These are phyloP conservation scores for Blepharisma japonicum DNA, from an alignment of 73 alveolate species.

Conservation along the genomic window DNA sequence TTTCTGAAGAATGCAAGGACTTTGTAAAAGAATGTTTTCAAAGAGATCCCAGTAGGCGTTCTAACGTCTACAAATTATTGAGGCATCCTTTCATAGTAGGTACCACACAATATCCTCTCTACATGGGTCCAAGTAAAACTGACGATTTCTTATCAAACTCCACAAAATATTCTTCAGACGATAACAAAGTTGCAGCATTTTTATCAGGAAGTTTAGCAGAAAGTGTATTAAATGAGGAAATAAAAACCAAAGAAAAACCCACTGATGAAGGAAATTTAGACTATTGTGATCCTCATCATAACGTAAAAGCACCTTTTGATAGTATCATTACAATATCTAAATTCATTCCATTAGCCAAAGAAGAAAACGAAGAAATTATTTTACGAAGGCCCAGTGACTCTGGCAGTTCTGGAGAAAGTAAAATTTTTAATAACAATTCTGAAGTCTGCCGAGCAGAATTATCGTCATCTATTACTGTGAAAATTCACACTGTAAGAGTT, in stretches of 20 bases:
- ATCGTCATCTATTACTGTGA: no score
- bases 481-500: no score
- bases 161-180: background rate
- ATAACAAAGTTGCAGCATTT: background rate
- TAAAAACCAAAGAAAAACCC: background rate
- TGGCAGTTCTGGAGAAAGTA: no score
- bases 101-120: background rate
- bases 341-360: background rate
- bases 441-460: no score
- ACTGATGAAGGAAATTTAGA: background rate
- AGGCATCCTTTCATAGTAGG: constrained; percentile 31
- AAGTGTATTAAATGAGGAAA: background rate
- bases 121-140: background rate
- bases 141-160: background rate
- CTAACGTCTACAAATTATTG: constrained; percentile 35
- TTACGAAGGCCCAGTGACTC: no score
- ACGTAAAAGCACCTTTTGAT: constrained; percentile 16
- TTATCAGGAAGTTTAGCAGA: background rate
- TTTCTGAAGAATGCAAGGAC: constrained; percentile 39
- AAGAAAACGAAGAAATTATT: background rate
- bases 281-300: background rate
- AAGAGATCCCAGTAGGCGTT: constrained; percentile 35
- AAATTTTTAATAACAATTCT: no score
- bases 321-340: background rate
- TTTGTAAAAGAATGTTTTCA: constrained; percentile 37